Percentiles rank a stretch among this genome's conserved stretches.
phyloP scores from a whole-genome alignment of 345 rosid species.

The Kandelia obovata region DNA sequence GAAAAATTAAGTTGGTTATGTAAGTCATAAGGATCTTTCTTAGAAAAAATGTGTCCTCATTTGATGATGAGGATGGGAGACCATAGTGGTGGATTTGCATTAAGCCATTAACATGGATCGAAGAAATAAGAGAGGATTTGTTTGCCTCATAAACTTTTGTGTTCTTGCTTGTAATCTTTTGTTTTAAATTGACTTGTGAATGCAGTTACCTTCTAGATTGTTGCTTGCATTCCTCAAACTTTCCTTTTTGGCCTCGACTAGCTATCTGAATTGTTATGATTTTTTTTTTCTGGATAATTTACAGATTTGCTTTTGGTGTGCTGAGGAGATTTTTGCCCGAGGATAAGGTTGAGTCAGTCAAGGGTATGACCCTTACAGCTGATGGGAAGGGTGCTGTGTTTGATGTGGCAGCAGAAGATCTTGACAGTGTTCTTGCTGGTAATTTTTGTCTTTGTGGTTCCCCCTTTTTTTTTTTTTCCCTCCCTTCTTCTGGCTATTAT shows the following conservation, averaged over 20 bases:
- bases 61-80: too few relatives aligned
- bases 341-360: slow-evolving; percentile 73
- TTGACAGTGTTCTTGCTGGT: slow-evolving; percentile 64
- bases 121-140: too few relatives aligned
- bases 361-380: slow-evolving; percentile 72
- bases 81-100: too few relatives aligned
- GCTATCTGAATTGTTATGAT: not conserved
- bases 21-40: too few relatives aligned
- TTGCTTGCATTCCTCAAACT: too few relatives aligned
- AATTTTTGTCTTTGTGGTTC: slow-evolving; percentile 1
- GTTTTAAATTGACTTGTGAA: not conserved
- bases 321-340: slow-evolving; percentile 87
- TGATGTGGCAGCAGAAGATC: slow-evolving; percentile 61
- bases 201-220: not conserved
- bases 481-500: too few relatives aligned
- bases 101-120: too few relatives aligned
- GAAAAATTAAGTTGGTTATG: not conserved
- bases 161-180: too few relatives aligned
- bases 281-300: not conserved
- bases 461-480: not conserved
- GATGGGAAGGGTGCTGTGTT: slow-evolving; percentile 85
- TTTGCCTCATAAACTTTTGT: too few relatives aligned
- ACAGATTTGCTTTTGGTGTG: slow-evolving; percentile 60
- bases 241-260: too few relatives aligned
- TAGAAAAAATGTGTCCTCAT: too few relatives aligned